Percentiles rank a stretch among this genome's conserved stretches.
Evolutionary conservation across 2,329 filamentous ascomycete genomes (phyloP).

Genomic region (Polytolypa hystricis): DNA sequence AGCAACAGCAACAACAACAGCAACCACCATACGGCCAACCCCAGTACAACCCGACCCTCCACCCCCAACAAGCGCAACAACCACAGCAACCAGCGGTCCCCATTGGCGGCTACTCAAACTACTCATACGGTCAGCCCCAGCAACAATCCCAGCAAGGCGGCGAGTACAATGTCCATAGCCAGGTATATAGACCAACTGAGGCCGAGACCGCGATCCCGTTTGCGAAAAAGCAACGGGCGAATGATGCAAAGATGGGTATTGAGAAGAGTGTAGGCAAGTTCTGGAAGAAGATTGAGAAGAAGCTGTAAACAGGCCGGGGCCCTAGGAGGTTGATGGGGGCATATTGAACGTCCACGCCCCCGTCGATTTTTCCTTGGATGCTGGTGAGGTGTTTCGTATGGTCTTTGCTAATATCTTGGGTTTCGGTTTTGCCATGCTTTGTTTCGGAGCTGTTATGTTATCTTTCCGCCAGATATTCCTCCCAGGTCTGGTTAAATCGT

Average conservation of each 20-base stretch:
- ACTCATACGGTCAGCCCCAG: constrained; percentile 29
- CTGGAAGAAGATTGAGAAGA: constrained; percentile 27
- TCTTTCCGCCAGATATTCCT: no score
- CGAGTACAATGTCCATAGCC: constrained; percentile 34
- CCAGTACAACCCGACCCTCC: constrained; percentile 4
- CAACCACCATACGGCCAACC: no score
- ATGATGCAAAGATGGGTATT: constrained; percentile 9
- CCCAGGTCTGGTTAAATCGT: no score
- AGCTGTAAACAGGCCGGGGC: no score
- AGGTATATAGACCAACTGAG: constrained; percentile 37
- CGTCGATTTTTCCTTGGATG: no score
- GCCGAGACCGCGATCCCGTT: constrained; percentile 27
- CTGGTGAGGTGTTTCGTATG: no score
- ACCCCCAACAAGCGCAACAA: constrained; percentile 9
- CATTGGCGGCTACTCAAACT: constrained; percentile 31
- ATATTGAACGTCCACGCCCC: no score
- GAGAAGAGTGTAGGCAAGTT: constrained; percentile 26
- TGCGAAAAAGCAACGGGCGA: constrained; percentile 22
- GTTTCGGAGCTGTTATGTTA: no score
- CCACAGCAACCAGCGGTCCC: constrained; percentile 14
- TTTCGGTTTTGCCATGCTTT: no score
- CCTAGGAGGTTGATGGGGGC: no score
- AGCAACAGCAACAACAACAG: no score
- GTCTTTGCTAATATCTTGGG: no score
- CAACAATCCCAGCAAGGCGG: constrained; percentile 7